phyloP scores from a whole-genome alignment of 306 rosid genomes.

The Cyclanthera cordifolia region DNA sequence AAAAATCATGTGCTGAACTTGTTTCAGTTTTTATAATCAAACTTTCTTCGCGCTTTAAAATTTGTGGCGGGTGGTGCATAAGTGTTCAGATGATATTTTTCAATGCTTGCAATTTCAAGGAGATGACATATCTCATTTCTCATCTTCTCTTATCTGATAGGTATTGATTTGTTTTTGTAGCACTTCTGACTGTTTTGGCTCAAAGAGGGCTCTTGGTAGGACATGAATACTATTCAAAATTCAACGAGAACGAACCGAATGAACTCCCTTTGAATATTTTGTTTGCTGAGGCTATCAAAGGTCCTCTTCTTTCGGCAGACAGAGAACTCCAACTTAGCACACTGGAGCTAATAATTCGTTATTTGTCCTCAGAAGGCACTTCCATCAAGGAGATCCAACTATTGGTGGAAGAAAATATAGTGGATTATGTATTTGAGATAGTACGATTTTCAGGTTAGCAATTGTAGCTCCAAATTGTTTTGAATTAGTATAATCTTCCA shows the following conservation, averaged over 20 bases:
- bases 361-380: conserved; percentile 49
- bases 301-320: conserved; percentile 75
- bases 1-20: not conserved
- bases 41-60: not conserved
- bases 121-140: not conserved
- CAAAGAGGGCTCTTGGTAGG: conserved; percentile 46
- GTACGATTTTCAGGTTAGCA: conserved; percentile 76
- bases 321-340: conserved; percentile 69
- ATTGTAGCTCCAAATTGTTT: not conserved
- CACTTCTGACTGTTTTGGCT: conserved; percentile 64
- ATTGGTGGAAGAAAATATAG: conserved; percentile 77
- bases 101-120: not conserved
- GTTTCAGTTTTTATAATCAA: not conserved
- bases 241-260: conserved; percentile 18
- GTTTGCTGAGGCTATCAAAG: conserved; percentile 87
- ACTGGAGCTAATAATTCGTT: conserved; percentile 50
- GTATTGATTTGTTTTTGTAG: conserved; percentile 27
- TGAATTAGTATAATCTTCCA: not conserved
- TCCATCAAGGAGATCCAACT: conserved; percentile 49
- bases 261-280: conserved; percentile 37
- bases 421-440: conserved; percentile 89
- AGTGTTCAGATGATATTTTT: not conserved
- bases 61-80: not conserved
- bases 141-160: not conserved
- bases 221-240: conserved; percentile 30